Evolutionary conservation across 1,284 basidiomycete genomes (phyloP).

Genomic region (Heterobasidion parviporum): DNA sequence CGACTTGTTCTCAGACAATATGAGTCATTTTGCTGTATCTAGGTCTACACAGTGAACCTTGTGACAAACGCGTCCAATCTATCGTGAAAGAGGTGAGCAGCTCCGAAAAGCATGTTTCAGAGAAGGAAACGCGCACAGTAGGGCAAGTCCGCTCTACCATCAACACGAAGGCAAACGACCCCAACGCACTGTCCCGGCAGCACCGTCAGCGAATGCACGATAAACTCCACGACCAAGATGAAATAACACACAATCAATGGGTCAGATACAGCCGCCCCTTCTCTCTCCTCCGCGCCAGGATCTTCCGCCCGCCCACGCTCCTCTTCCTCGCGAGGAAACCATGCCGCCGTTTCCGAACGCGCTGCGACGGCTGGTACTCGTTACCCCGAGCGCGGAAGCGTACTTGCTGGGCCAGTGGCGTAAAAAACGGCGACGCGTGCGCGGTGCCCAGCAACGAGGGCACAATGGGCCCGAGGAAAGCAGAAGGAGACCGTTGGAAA

Average conservation of each 20-base stretch:
- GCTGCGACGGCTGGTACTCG: slow-evolving; percentile 85
- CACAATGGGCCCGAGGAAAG: background rate
- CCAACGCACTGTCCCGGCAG: too few relatives aligned
- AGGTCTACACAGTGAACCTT: too few relatives aligned
- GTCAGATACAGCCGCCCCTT: slow-evolving; percentile 33
- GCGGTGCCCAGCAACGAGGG: background rate
- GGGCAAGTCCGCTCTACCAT: too few relatives aligned
- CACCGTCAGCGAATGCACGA: too few relatives aligned
- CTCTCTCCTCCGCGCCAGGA: slow-evolving; percentile 27
- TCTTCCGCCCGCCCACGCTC: slow-evolving; percentile 55
- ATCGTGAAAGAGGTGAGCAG: too few relatives aligned
- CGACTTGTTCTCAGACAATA: too few relatives aligned
- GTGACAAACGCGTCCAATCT: too few relatives aligned
- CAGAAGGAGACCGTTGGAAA: background rate
- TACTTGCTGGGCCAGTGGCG: slow-evolving; percentile 22
- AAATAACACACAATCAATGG: slow-evolving; percentile 18
- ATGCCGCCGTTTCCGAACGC: slow-evolving; percentile 83
- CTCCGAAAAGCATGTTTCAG: too few relatives aligned
- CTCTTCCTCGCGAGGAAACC: slow-evolving; percentile 74
- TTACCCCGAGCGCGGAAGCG: slow-evolving; percentile 50
- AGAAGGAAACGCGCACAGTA: too few relatives aligned
- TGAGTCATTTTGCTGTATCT: too few relatives aligned
- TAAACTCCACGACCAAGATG: too few relatives aligned
- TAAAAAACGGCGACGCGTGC: background rate
- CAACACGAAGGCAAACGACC: too few relatives aligned